A percentile compares a stretch with the other conserved stretches of the same genome.
Evolutionary conservation across 306 rosid species (phyloP).

Genomic region (Citrullus colocynthis): DNA sequence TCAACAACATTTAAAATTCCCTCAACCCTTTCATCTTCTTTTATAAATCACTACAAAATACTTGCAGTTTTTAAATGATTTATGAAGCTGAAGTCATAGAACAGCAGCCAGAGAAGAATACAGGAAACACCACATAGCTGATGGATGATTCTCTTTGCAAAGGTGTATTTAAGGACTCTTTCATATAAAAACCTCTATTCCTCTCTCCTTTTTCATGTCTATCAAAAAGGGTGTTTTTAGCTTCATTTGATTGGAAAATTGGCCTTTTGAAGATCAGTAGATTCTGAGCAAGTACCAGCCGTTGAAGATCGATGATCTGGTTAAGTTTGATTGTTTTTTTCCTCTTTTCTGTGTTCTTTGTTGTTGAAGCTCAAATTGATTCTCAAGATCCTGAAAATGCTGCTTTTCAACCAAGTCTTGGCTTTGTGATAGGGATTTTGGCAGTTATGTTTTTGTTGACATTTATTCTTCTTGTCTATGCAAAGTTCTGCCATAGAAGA

Average conservation of each 20-base stretch:
- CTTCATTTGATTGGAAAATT: not conserved
- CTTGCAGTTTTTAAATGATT: not conserved
- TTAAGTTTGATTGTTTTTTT: constrained; percentile 7
- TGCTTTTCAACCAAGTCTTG: constrained; percentile 56
- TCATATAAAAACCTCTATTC: not conserved
- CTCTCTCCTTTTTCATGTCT: not conserved
- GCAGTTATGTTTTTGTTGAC: constrained; percentile 44
- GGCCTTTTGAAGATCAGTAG: not conserved
- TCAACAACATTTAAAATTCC: not conserved
- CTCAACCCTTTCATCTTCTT: not conserved
- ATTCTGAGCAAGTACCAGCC: not conserved
- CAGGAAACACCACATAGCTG: not conserved
- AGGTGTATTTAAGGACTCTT: not conserved
- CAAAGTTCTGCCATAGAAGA: constrained; percentile 38
- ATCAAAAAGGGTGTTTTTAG: not conserved
- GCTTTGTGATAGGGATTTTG: constrained; percentile 49
- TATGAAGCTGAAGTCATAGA: not conserved
- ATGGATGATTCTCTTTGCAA: not conserved
- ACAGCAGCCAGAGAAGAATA: constrained; percentile 6
- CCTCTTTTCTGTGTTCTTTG: constrained; percentile 21
- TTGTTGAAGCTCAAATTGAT: constrained; percentile 35
- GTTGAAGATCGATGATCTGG: not conserved
- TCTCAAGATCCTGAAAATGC: constrained; percentile 13
- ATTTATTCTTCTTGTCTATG: constrained; percentile 46
- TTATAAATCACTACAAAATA: not conserved